Percentiles rank a stretch among this genome's conserved stretches.
phyloP scores from a whole-genome alignment of 805 yeast genomes.

The Kuraishia hungarica region DNA sequence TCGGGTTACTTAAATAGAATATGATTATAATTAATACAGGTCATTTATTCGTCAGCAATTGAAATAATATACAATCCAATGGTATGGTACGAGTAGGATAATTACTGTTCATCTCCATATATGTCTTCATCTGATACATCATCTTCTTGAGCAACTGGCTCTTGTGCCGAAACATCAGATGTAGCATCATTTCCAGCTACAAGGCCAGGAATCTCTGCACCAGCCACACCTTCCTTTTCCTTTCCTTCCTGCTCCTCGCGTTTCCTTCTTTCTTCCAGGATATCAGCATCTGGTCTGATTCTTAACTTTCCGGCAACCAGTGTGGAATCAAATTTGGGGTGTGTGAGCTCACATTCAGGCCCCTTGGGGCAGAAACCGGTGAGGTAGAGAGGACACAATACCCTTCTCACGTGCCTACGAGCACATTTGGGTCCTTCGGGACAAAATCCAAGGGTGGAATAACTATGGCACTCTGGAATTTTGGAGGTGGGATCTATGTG shows the following conservation, averaged over 20 bases:
- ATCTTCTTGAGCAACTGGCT: not conserved
- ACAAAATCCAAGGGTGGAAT: slow-evolving; percentile 79
- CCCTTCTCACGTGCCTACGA: slow-evolving; percentile 69
- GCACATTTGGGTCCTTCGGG: slow-evolving; percentile 84
- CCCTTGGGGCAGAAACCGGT: slow-evolving; percentile 95
- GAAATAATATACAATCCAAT: not conserved
- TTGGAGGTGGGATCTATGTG: slow-evolving; percentile 87
- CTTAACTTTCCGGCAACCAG: slow-evolving; percentile 35
- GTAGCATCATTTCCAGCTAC: not conserved
- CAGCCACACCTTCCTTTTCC: slow-evolving; percentile 1
- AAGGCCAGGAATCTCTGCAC: not conserved
- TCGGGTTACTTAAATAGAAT: not conserved
- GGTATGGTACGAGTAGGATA: too few relatives aligned
- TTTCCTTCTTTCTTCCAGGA: slow-evolving; percentile 15
- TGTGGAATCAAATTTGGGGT: slow-evolving; percentile 61
- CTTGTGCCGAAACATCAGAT: not conserved
- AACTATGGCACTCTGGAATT: slow-evolving; percentile 81
- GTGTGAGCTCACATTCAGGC: slow-evolving; percentile 66
- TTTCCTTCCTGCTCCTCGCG: slow-evolving; percentile 6
- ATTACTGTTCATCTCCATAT: too few relatives aligned
- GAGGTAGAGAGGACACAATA: slow-evolving; percentile 69
- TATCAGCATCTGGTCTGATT: slow-evolving; percentile 33
- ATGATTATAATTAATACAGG: not conserved
- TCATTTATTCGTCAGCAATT: not conserved
- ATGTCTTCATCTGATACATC: too few relatives aligned